phyloP scores from a whole-genome alignment of 2,329 filamentous ascomycete species.

The Epichloe aotearoae region DNA sequence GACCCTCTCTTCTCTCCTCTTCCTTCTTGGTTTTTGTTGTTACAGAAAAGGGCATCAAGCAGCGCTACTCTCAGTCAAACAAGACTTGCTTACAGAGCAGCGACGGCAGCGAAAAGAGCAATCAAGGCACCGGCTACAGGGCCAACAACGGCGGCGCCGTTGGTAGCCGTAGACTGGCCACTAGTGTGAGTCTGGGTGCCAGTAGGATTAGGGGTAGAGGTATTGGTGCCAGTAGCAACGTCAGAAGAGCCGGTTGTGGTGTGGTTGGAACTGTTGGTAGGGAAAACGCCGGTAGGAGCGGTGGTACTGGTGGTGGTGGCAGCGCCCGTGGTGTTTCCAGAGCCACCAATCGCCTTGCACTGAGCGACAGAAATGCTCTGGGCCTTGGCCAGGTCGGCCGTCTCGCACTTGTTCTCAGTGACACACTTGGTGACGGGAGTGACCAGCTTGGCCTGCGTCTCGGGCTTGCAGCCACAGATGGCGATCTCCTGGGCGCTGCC shows the following conservation, averaged over 20 bases:
- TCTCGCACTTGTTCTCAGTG: slow-evolving; percentile 19
- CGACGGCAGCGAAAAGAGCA: slow-evolving; percentile 17
- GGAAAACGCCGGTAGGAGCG: slow-evolving; percentile 5
- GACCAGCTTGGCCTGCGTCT: slow-evolving; percentile 20
- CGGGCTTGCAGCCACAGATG: slow-evolving; percentile 26
- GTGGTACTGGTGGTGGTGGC: slow-evolving; percentile 2
- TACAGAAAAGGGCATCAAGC: background rate
- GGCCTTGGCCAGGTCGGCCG: slow-evolving; percentile 18
- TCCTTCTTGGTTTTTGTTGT: background rate
- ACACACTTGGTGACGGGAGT: slow-evolving; percentile 19
- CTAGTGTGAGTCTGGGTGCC: background rate
- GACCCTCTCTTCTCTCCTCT: background rate
- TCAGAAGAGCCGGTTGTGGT: slow-evolving; percentile 6
- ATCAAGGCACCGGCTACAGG: slow-evolving; percentile 16
- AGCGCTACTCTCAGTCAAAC: background rate
- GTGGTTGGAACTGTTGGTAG: background rate
- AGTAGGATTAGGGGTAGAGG: background rate
- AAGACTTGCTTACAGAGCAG: slow-evolving; percentile 19
- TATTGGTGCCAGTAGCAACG: background rate
- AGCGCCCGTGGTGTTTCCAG: background rate
- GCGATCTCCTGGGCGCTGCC: slow-evolving; percentile 6
- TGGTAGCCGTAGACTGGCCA: background rate
- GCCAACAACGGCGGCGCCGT: slow-evolving; percentile 1
- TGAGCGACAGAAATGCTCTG: slow-evolving; percentile 17
- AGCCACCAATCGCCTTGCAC: slow-evolving; percentile 13